Evolutionary conservation across 2,329 filamentous ascomycete genomes (phyloP).

Genomic region (Madurella mycetomatis): DNA sequence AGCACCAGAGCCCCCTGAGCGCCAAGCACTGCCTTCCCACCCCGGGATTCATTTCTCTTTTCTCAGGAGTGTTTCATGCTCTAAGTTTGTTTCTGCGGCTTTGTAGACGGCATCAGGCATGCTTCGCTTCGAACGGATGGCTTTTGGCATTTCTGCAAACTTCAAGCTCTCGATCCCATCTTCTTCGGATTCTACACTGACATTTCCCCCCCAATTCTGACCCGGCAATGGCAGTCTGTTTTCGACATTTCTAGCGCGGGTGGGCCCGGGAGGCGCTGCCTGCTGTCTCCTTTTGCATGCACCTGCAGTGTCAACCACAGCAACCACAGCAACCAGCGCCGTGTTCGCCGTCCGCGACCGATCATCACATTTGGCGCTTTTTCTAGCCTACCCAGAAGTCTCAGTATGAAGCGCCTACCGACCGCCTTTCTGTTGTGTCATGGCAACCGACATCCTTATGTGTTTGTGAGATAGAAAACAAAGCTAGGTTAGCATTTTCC

Average conservation of each 20-base stretch:
- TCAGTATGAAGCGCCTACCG: neutral
- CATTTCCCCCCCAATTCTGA: no score
- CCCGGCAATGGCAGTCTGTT: no score
- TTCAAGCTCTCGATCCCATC: neutral
- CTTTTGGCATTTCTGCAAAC: neutral
- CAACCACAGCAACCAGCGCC: no score
- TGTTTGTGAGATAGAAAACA: neutral
- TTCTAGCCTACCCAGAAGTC: neutral
- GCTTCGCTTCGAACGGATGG: neutral
- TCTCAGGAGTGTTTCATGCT: constrained; percentile 19
- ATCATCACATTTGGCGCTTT: neutral
- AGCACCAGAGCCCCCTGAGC: constrained; percentile 9
- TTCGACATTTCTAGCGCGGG: no score
- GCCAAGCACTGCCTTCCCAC: constrained; percentile 10
- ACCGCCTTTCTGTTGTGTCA: neutral
- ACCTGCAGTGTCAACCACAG: neutral
- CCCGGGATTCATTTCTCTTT: constrained; percentile 10
- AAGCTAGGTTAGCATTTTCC: no score
- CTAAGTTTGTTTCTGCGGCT: constrained; percentile 4
- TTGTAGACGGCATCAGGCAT: neutral
- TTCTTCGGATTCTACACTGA: neutral
- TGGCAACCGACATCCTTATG: neutral
- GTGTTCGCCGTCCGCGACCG: neutral
- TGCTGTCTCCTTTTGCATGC: neutral
- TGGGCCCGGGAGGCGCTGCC: neutral